These are phyloP conservation scores for Amylostereum chailletii DNA, from an alignment of 1,284 basidiomycete species.

Conservation along the genomic window DNA sequence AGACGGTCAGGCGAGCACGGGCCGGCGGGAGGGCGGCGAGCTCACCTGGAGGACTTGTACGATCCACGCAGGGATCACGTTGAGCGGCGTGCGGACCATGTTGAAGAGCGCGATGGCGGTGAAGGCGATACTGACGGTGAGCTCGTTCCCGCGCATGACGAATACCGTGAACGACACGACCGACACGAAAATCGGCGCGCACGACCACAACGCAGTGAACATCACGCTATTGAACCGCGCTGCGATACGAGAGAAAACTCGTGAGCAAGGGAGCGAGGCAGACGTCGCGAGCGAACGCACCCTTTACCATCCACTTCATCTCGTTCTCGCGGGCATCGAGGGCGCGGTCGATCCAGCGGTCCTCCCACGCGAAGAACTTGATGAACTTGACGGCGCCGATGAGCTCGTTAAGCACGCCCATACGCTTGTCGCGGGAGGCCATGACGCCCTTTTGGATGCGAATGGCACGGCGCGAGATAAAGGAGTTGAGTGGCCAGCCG, in stretches of 20 bases:
- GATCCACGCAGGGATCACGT: constrained; percentile 61
- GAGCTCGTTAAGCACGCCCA: constrained; percentile 81
- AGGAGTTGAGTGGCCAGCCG: constrained; percentile 69
- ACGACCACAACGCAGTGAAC: constrained; percentile 58
- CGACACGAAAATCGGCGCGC: constrained; percentile 64
- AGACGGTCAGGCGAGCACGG: constrained; percentile 8
- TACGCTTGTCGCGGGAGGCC: constrained; percentile 74
- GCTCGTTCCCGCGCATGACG: constrained; percentile 52
- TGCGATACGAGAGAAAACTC: no score
- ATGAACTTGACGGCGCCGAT: constrained; percentile 75
- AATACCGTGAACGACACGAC: constrained; percentile 61
- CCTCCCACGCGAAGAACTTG: constrained; percentile 84
- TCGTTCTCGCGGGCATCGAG: constrained; percentile 53
- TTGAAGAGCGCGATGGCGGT: constrained; percentile 67
- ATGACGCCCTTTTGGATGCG: constrained; percentile 69
- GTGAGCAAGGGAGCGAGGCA: constrained; percentile 17
- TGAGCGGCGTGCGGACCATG: constrained; percentile 67
- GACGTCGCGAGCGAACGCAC: constrained; percentile 23
- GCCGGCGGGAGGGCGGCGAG: background rate
- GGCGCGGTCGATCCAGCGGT: constrained; percentile 57
- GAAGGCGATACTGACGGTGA: constrained; percentile 63
- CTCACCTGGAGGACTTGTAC: constrained; percentile 50
- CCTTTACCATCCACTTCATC: constrained; percentile 65
- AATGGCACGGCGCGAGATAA: constrained; percentile 49
- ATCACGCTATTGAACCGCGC: constrained; percentile 57